Evolutionary conservation across 208 protist species (phyloP).

Genomic region (Crithidia mellificae): DNA sequence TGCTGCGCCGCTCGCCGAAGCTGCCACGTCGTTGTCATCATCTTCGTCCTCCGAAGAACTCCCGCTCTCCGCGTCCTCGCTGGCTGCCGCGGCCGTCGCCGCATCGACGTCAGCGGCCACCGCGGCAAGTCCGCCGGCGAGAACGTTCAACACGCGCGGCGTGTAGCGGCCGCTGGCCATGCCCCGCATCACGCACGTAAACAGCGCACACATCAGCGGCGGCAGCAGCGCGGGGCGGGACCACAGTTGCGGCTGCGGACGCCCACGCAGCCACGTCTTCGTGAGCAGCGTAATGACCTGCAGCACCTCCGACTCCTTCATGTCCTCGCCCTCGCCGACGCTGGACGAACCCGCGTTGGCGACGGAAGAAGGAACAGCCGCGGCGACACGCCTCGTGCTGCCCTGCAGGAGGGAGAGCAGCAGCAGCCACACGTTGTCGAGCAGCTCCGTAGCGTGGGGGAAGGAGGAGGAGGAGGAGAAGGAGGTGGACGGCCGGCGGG

Average conservation of each 20-base stretch:
- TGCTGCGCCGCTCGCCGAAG: too few relatives aligned
- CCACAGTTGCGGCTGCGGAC: slow-evolving; percentile 51
- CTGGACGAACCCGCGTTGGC: background rate
- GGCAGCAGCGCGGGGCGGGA: slow-evolving; percentile 51
- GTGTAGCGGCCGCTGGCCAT: slow-evolving; percentile 37
- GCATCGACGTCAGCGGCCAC: slow-evolving; percentile 35
- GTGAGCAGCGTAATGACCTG: slow-evolving; percentile 27
- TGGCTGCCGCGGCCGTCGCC: slow-evolving; percentile 26
- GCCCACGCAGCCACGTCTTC: slow-evolving; percentile 23
- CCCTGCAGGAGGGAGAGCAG: slow-evolving; percentile 22
- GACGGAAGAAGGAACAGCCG: background rate
- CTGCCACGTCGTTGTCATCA: background rate
- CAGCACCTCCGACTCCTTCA: slow-evolving; percentile 22
- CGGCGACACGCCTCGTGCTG: background rate
- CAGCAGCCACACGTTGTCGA: slow-evolving; percentile 36
- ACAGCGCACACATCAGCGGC: slow-evolving; percentile 44
- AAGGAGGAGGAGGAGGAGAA: too few relatives aligned
- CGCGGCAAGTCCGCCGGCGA: slow-evolving; percentile 37
- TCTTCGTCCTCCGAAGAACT: background rate
- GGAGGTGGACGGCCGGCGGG: too few relatives aligned
- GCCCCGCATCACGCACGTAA: slow-evolving; percentile 52
- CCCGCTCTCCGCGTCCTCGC: background rate
- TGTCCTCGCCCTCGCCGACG: background rate
- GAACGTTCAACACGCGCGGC: slow-evolving; percentile 55
- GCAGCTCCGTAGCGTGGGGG: slow-evolving; percentile 14